A percentile compares a stretch with the other conserved stretches of the same genome.
These are phyloP conservation scores for Sporothrix pseudoabietina DNA, from an alignment of 2,329 filamentous ascomycete species.

Conservation along the genomic window DNA sequence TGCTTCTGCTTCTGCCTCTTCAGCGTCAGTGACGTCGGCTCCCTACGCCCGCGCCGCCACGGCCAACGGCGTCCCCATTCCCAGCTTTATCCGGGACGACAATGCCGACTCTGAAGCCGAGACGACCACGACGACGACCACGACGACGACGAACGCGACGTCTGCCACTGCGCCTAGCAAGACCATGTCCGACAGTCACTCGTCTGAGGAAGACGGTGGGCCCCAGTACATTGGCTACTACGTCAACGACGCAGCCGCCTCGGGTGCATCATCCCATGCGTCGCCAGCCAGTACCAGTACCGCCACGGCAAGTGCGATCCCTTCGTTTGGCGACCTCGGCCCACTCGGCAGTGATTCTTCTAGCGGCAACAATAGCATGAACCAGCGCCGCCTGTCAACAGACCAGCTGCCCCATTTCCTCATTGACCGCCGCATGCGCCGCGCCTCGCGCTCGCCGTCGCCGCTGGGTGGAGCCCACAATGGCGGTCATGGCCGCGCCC, in stretches of 20 bases:
- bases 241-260: conserved; percentile 40
- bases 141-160: conserved; percentile 32
- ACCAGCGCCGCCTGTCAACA: conserved; percentile 53
- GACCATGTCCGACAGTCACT: conserved; percentile 47
- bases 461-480: conserved; percentile 44
- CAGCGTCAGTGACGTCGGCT: conserved; percentile 33
- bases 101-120: conserved; percentile 50
- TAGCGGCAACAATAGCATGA: not conserved
- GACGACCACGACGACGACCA: not conserved
- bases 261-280: conserved; percentile 31
- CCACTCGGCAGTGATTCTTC: conserved; percentile 30
- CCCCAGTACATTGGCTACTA: conserved; percentile 46
- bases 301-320: conserved; percentile 45
- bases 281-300: conserved; percentile 30
- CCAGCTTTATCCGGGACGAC: conserved; percentile 61
- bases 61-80: conserved; percentile 54
- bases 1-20: not conserved
- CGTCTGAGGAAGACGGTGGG: conserved; percentile 51
- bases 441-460: conserved; percentile 59
- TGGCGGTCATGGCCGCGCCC: conserved; percentile 49
- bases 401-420: conserved; percentile 58
- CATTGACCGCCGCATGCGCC: conserved; percentile 55
- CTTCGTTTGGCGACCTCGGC: conserved; percentile 53
- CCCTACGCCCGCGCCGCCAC: conserved; percentile 44
- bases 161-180: conserved; percentile 43